phyloP scores from a whole-genome alignment of 768 basidiomycete genomes.

The Podaxis rugospora region DNA sequence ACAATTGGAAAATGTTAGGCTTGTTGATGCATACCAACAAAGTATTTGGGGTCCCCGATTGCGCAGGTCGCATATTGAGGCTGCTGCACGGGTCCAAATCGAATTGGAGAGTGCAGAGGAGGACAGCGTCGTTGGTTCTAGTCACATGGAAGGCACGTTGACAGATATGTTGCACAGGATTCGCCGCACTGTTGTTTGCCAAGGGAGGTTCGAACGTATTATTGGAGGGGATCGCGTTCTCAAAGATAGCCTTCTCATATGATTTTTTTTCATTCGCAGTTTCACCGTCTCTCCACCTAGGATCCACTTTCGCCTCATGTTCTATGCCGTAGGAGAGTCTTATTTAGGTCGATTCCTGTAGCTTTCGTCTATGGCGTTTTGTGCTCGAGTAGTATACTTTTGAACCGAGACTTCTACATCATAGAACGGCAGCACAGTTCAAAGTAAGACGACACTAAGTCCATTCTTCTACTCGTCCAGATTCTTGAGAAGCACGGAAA shows the following conservation, averaged over 20 bases:
- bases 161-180: conserved; percentile 26
- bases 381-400: no score
- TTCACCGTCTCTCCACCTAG: no score
- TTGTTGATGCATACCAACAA: conserved; percentile 50
- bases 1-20: conserved; percentile 29
- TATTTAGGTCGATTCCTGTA: no score
- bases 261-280: not conserved
- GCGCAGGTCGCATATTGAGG: conserved; percentile 44
- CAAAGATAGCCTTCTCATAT: conserved; percentile 16
- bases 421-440: no score
- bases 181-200: conserved; percentile 39
- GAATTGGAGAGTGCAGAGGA: not conserved
- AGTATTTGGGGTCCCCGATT: conserved; percentile 59
- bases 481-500: no score
- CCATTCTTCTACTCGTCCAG: no score
- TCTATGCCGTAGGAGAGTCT: no score
- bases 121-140: not conserved
- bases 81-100: conserved; percentile 20
- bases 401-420: no score
- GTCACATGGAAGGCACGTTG: conserved; percentile 4
- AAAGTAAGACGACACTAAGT: no score
- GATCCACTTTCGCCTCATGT: no score
- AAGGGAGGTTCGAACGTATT: conserved; percentile 48
- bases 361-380: no score
- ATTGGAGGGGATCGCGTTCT: conserved; percentile 47